Evolutionary conservation across 2,329 filamentous ascomycete species (phyloP).

Genomic region (Rhexocercosporidium sp.): DNA sequence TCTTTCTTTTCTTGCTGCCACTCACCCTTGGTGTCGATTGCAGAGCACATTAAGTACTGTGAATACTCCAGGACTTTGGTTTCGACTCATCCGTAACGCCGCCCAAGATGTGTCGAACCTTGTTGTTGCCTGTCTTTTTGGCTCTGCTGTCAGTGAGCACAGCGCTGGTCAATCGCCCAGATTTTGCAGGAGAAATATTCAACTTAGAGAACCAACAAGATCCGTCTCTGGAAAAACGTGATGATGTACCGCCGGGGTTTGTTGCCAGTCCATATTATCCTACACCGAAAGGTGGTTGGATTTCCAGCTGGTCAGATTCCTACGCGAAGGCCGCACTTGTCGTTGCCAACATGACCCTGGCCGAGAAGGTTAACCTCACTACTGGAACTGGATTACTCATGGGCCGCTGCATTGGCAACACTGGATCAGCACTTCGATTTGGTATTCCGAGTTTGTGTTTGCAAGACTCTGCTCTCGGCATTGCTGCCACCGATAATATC

Average conservation of each 20-base stretch:
- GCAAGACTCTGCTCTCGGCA: conserved; percentile 73
- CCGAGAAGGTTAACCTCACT: conserved; percentile 81
- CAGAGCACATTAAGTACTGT: neutral
- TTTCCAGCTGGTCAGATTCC: conserved; percentile 63
- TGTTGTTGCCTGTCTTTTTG: conserved; percentile 5
- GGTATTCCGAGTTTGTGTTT: conserved; percentile 75
- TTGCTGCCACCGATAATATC: conserved; percentile 75
- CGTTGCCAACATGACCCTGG: conserved; percentile 77
- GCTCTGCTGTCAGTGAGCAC: neutral
- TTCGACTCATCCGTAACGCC: neutral
- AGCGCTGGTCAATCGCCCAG: conserved; percentile 15
- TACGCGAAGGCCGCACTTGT: conserved; percentile 72
- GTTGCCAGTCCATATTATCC: conserved; percentile 40
- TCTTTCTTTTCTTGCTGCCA: neutral
- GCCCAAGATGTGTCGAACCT: neutral
- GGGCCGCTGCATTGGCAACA: conserved; percentile 77
- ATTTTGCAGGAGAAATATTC: conserved; percentile 24
- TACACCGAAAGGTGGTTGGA: conserved; percentile 59
- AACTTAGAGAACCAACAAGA: conserved; percentile 8
- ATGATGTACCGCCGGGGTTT: conserved; percentile 37
- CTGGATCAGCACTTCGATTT: conserved; percentile 71
- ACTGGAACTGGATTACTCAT: conserved; percentile 74
- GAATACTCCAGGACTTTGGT: neutral
- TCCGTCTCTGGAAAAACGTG: conserved; percentile 23
- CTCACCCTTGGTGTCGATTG: neutral